Base-by-base conservation (phyloP, 495 filamentous ascomycete genomes). In the Monascus purpureus region DNA sequence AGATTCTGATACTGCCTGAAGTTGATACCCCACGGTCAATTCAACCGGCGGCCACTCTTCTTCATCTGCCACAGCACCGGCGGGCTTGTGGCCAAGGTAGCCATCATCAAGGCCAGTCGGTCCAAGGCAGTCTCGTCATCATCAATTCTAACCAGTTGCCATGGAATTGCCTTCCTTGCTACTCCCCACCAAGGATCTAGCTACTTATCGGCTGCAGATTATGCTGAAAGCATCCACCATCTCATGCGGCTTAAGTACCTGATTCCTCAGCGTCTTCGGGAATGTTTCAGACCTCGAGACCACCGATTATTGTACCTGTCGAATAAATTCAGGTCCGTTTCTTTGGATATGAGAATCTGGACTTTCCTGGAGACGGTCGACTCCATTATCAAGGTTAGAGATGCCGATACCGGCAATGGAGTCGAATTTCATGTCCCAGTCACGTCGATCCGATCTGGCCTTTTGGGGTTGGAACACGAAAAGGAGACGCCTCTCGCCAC, bases 11-110 rank as follows among this genome's bases (percentile, higher is more conserved):
- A n/a, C n/a, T n/a, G n/a, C n/a, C n/a, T n/a, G n/a, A n/a, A n/a
- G n/a, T n/a, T n/a, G n/a, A n/a, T n/a, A n/a, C n/a, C n/a, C n/a
- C n/a, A n/a, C n/a, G n/a, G n/a, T n/a, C n/a, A n/a, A n/a, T n/a
- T n/a, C 13, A 31, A 35, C 11, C 43, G 44, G 13, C 54, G 73
- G 1, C 74, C 72, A 1, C 45, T 80, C 1, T 69, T 78, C 39
- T 75, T 79, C 41, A 59, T 80, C 13, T 76, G 65, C 18, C 75
- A 79, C 30, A 77, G 74, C 39, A 73, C 77, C 5, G 73, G 75
- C 4, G 75, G 74, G 2, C 48, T 76, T 29, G 69, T 76, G 2
- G 69, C 57, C 3, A 79, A 76, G 47, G 43, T 52, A 13, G 69
- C 68, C n/a, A 43, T 76, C n/a, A 53, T 66, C 3, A 49, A 53